Conservation (phyloP, 352 stramenopile genomes). For the Phytophthora megakarya region DNA sequence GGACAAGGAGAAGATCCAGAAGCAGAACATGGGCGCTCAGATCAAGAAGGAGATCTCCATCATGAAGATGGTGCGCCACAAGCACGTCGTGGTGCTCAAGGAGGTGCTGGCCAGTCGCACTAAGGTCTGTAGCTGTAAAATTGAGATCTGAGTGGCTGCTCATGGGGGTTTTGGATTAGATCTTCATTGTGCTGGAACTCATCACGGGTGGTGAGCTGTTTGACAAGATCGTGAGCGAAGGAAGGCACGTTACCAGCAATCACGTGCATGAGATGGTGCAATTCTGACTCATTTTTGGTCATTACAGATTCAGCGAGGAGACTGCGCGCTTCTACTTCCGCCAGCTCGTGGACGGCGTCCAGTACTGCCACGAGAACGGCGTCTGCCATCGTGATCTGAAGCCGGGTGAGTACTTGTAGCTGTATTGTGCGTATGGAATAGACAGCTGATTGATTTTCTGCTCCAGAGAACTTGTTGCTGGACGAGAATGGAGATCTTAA, state of each 20-base stretch:
- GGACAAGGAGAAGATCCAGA: constrained; percentile 98
- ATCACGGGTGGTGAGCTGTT: constrained; percentile 92
- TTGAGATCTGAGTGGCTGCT: neutral
- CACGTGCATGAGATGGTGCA: constrained; percentile 17
- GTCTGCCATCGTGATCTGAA: constrained; percentile 98
- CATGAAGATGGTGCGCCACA: constrained; percentile 96
- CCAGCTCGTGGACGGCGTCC: constrained; percentile 96
- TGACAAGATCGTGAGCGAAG: constrained; percentile 97
- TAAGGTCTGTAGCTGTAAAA: constrained; percentile 76
- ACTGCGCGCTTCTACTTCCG: constrained; percentile 98
- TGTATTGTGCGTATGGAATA: neutral
- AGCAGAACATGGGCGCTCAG: constrained; percentile 98
- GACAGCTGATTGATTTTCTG: constrained; percentile 3
- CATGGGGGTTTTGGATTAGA: constrained; percentile 46
- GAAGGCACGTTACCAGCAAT: constrained; percentile 50
- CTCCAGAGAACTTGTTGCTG: constrained; percentile 94
- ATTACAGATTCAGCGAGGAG: constrained; percentile 92
- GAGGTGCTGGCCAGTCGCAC: constrained; percentile 93
- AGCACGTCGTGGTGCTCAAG: constrained; percentile 87
- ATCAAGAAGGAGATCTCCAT: constrained; percentile 99
- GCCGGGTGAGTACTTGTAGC: constrained; percentile 57
- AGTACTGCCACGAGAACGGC: constrained; percentile 97
- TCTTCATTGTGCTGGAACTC: constrained; percentile 96
- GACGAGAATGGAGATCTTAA: constrained; percentile 97
- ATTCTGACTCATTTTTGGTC: constrained; percentile 32